These are phyloP conservation scores for Auriscalpium microsporum DNA, from an alignment of 768 basidiomycete genomes.

Conservation along the genomic window DNA sequence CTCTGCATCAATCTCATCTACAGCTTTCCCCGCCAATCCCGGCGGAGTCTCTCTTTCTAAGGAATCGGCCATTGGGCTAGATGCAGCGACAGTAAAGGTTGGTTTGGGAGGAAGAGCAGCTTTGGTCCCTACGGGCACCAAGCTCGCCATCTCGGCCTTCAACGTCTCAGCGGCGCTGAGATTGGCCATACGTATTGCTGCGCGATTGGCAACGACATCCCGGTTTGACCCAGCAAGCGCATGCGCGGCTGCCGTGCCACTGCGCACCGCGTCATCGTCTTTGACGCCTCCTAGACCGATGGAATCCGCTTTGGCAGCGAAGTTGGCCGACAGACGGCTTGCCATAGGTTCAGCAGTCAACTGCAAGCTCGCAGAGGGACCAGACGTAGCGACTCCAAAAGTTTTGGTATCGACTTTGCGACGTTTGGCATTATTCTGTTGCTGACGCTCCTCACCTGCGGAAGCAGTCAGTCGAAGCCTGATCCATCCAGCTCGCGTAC, in stretches of 20 bases:
- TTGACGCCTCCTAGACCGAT: conserved; percentile 64
- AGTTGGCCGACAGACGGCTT: conserved; percentile 39
- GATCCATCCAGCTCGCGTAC: neutral
- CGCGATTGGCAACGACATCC: conserved; percentile 84
- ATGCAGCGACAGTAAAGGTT: conserved; percentile 15
- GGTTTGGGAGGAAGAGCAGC: conserved; percentile 13
- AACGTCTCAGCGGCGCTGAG: conserved; percentile 92
- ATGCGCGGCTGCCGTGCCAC: conserved; percentile 53
- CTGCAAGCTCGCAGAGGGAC: conserved; percentile 42
- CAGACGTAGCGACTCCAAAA: conserved; percentile 18
- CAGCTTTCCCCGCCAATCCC: conserved; percentile 19
- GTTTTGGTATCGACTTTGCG: conserved; percentile 54
- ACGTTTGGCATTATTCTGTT: conserved; percentile 74
- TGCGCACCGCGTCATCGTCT: conserved; percentile 48
- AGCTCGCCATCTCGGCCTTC: conserved; percentile 77
- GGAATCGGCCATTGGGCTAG: conserved; percentile 5
- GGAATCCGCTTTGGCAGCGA: conserved; percentile 70
- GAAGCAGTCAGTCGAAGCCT: conserved; percentile 5
- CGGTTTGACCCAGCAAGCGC: conserved; percentile 81
- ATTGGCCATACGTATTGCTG: conserved; percentile 90
- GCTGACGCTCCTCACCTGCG: conserved; percentile 91
- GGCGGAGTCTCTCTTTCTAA: neutral
- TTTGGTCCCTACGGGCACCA: conserved; percentile 32
- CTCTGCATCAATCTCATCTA: conserved; percentile 16
- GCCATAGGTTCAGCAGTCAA: conserved; percentile 39